Conservation (phyloP, 2,329 filamentous ascomycete genomes). For the Monosporascus sp. region DNA sequence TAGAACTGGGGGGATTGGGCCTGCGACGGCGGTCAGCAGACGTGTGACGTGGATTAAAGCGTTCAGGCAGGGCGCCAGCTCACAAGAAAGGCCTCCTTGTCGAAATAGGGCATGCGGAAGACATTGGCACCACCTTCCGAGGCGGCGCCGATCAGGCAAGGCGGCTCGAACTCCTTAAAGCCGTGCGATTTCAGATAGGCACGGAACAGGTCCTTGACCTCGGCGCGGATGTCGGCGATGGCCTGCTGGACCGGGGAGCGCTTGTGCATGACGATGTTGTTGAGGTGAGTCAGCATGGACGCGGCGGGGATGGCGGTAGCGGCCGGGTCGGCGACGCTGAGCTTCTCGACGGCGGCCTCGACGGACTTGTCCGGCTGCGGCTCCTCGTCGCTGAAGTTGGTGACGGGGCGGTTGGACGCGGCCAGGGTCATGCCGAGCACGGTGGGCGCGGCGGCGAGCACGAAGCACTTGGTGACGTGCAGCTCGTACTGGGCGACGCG, state of each 20-base stretch:
- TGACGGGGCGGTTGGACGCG: conserved; percentile 49
- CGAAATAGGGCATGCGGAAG: conserved; percentile 87
- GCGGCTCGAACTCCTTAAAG: conserved; percentile 83
- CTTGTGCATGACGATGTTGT: conserved; percentile 91
- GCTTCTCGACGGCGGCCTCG: conserved; percentile 34
- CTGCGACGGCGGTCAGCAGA: not conserved
- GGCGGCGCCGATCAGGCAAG: conserved; percentile 82
- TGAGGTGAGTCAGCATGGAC: conserved; percentile 75
- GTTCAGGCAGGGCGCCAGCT: too few species aligned
- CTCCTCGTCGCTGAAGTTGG: conserved; percentile 56
- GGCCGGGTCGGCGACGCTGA: conserved; percentile 30
- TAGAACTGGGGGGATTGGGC: conserved; percentile 82
- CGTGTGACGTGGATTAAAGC: not conserved
- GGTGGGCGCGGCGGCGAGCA: conserved; percentile 61
- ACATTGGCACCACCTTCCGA: conserved; percentile 93
- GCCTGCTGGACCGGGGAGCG: conserved; percentile 87
- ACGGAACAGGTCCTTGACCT: conserved; percentile 65
- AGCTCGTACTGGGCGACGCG: conserved; percentile 77
- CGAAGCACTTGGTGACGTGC: conserved; percentile 80
- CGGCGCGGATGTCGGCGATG: conserved; percentile 52
- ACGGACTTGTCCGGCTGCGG: conserved; percentile 24
- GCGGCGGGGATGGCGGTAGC: conserved; percentile 57
- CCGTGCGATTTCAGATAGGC: conserved; percentile 72
- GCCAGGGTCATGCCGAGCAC: conserved; percentile 55
- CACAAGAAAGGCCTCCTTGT: conserved; percentile 66